Conservation (phyloP, 768 basidiomycete genomes). For the Asterophora lycoperdoides region DNA sequence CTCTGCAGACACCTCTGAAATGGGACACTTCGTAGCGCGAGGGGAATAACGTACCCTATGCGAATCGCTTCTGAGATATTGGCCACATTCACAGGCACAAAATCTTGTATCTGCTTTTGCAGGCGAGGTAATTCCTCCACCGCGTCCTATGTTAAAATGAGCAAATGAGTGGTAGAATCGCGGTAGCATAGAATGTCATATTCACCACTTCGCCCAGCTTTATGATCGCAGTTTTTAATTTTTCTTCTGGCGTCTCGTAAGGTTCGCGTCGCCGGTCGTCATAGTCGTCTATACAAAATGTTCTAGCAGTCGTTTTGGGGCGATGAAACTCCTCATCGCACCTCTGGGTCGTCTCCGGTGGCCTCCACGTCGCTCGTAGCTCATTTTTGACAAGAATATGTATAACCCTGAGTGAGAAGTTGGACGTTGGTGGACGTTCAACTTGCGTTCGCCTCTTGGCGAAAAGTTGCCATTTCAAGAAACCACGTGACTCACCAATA, state of each 20-base stretch:
- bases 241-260: slow-evolving; percentile 70
- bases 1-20: slow-evolving; percentile 36
- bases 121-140: slow-evolving; percentile 64
- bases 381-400: slow-evolving; percentile 37
- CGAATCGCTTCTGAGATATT: slow-evolving; percentile 72
- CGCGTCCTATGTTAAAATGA: slow-evolving; percentile 47
- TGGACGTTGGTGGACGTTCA: background rate
- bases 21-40: background rate
- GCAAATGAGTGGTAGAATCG: slow-evolving; percentile 6
- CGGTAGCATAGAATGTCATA: slow-evolving; percentile 3
- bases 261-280: slow-evolving; percentile 62
- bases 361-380: slow-evolving; percentile 53
- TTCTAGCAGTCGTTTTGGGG: slow-evolving; percentile 15
- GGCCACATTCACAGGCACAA: slow-evolving; percentile 53
- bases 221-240: slow-evolving; percentile 60
- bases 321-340: slow-evolving; percentile 32
- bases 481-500: background rate
- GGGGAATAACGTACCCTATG: slow-evolving; percentile 47
- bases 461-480: background rate
- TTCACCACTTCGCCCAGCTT: slow-evolving; percentile 82
- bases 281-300: slow-evolving; percentile 51
- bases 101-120: slow-evolving; percentile 61
- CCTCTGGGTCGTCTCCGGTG: slow-evolving; percentile 51
- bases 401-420: slow-evolving; percentile 3
- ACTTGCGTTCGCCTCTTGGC: background rate